Conservation (phyloP, 495 filamentous ascomycete species). For the Aspergillus wentii region DNA sequence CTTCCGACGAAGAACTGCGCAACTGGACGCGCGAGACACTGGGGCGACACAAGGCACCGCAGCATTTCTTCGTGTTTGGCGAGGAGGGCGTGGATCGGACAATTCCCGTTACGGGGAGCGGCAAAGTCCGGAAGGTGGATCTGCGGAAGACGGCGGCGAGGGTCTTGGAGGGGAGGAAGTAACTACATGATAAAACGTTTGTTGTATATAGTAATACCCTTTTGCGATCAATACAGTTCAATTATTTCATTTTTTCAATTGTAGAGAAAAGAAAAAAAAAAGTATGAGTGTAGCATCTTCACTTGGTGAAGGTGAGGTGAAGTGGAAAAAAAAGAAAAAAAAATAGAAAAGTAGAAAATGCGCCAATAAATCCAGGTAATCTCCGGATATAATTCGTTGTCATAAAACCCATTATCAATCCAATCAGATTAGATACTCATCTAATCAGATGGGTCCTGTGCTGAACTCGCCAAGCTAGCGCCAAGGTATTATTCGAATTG, state of each 20-base stretch:
- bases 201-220: conserved; percentile 3
- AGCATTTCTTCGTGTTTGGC: conserved; percentile 62
- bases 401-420: not conserved
- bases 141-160: conserved; percentile 53
- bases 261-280: not conserved
- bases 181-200: too few relatives aligned
- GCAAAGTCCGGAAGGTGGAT: conserved; percentile 67
- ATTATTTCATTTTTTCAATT: not conserved
- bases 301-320: too few relatives aligned
- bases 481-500: too few relatives aligned
- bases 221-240: too few relatives aligned
- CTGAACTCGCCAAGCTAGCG: too few relatives aligned
- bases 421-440: conserved; percentile 31
- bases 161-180: conserved; percentile 30
- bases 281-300: too few relatives aligned
- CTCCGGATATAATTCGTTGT: too few relatives aligned
- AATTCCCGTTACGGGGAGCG: conserved; percentile 64
- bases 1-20: conserved; percentile 45
- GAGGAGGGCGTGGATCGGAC: conserved; percentile 49
- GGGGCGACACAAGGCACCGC: conserved; percentile 63
- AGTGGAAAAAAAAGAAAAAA: too few relatives aligned
- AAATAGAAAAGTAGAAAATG: too few relatives aligned
- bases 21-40: conserved; percentile 56
- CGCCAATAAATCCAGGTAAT: too few relatives aligned
- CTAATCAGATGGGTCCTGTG: conserved; percentile 24